phyloP scores from a whole-genome alignment of 192 early-diverging fungal species.

The Coemansia sp. region DNA sequence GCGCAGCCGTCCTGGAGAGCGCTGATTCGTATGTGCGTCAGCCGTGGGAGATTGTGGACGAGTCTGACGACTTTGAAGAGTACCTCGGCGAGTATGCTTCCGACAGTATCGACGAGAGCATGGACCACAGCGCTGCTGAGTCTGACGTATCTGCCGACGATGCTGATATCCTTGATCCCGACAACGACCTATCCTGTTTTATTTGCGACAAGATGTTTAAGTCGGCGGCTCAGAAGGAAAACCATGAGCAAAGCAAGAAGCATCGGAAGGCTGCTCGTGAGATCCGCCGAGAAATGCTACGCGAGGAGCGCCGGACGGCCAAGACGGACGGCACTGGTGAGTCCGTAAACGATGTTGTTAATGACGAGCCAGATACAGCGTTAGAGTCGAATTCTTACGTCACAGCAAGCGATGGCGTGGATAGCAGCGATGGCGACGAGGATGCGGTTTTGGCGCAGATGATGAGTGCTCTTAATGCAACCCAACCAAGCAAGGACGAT shows the following conservation, averaged over 20 bases:
- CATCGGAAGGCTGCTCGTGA: slow-evolving; percentile 77
- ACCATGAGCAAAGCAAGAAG: slow-evolving; percentile 85
- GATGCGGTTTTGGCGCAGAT: slow-evolving; percentile 39
- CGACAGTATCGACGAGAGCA: slow-evolving; percentile 13
- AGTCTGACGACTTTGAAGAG: slow-evolving; percentile 44
- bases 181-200: slow-evolving; percentile 75
- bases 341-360: background rate
- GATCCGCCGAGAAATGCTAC: slow-evolving; percentile 73
- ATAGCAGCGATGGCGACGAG: slow-evolving; percentile 4
- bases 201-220: slow-evolving; percentile 90
- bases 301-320: slow-evolving; percentile 58
- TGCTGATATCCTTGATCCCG: slow-evolving; percentile 43
- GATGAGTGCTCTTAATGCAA: slow-evolving; percentile 48
- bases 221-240: slow-evolving; percentile 71
- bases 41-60: slow-evolving; percentile 72
- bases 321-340: slow-evolving; percentile 18
- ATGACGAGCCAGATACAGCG: background rate
- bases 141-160: slow-evolving; percentile 26
- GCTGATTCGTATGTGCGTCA: slow-evolving; percentile 63
- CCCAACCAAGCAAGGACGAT: slow-evolving; percentile 37
- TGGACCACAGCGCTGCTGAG: background rate
- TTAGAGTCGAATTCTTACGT: background rate
- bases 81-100: slow-evolving; percentile 43
- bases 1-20: slow-evolving; percentile 53
- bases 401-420: slow-evolving; percentile 1